A percentile compares a stretch with the other conserved stretches of the same genome.
Conservation (phyloP, 192 early-diverging fungal genomes). For the Paraglomus brasilianum region DNA sequence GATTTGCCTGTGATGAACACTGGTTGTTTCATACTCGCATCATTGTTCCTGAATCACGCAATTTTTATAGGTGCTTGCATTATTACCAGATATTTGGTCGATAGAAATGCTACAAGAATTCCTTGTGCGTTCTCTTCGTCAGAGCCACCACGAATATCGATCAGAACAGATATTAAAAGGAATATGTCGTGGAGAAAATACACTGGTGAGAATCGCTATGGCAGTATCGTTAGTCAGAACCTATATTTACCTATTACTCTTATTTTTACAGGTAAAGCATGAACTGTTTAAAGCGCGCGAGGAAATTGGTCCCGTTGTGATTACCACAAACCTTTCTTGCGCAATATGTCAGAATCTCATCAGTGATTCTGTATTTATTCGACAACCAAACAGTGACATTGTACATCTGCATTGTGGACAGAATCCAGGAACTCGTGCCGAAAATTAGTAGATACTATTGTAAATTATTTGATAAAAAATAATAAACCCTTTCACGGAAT, state of each 20-base stretch:
- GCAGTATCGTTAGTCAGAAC: not conserved
- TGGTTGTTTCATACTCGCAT: not conserved
- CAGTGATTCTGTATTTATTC: slow-evolving; percentile 41
- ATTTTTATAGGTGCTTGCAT: slow-evolving; percentile 42
- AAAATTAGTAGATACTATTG: too few relatives aligned
- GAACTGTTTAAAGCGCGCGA: slow-evolving; percentile 44
- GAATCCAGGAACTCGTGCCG: not conserved
- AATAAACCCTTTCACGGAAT: too few relatives aligned
- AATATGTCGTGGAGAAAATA: slow-evolving; percentile 51
- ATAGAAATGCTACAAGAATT: slow-evolving; percentile 50
- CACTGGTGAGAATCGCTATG: slow-evolving; percentile 30
- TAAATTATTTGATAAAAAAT: too few relatives aligned
- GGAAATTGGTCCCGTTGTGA: slow-evolving; percentile 40
- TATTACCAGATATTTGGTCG: slow-evolving; percentile 53
- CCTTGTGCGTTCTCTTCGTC: slow-evolving; percentile 45
- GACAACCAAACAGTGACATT: slow-evolving; percentile 37
- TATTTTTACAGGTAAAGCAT: slow-evolving; percentile 36
- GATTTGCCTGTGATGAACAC: not conserved
- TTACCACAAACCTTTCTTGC: slow-evolving; percentile 42
- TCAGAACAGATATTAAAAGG: slow-evolving; percentile 50
- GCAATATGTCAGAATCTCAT: slow-evolving; percentile 41
- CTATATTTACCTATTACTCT: not conserved
- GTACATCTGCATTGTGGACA: slow-evolving; percentile 46
- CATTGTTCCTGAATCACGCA: not conserved
- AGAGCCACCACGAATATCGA: slow-evolving; percentile 44